These are phyloP conservation scores for Ensete glaucum DNA, from an alignment of 176 grass and related monocot genomes.

Conservation along the genomic window DNA sequence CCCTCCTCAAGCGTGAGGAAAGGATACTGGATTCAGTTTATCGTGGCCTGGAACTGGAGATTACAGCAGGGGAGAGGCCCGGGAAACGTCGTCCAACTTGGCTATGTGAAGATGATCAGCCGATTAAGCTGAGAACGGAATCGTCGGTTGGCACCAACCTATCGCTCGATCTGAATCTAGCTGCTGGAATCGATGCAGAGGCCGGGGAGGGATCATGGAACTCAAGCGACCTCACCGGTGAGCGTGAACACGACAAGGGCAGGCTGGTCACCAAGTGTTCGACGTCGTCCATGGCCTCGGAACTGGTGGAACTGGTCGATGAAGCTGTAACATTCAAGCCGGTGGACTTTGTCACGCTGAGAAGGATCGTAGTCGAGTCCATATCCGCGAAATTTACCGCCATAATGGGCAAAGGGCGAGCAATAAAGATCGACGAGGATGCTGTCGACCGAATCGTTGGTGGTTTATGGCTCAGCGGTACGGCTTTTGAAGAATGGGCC, in stretches of 20 bases:
- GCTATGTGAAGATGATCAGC: slow-evolving; percentile 38
- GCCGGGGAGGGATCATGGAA: slow-evolving; percentile 61
- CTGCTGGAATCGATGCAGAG: slow-evolving; percentile 50
- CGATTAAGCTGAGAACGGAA: slow-evolving; percentile 64
- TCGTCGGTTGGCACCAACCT: slow-evolving; percentile 28
- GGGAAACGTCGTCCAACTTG: slow-evolving; percentile 70
- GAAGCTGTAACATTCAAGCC: slow-evolving; percentile 67
- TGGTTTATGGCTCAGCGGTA: slow-evolving; percentile 45
- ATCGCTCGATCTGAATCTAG: slow-evolving; percentile 75
- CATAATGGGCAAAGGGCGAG: slow-evolving; percentile 32
- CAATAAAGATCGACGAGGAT: slow-evolving; percentile 69
- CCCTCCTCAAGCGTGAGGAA: slow-evolving; percentile 43
- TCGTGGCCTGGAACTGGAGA: slow-evolving; percentile 61
- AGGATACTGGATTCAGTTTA: slow-evolving; percentile 53
- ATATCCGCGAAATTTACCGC: slow-evolving; percentile 46
- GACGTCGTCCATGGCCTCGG: slow-evolving; percentile 37
- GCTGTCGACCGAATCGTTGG: slow-evolving; percentile 58
- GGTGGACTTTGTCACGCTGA: slow-evolving; percentile 48
- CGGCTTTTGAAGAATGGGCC: slow-evolving; percentile 60
- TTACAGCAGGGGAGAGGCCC: slow-evolving; percentile 43
- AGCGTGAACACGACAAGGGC: slow-evolving; percentile 72
- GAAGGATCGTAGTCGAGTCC: slow-evolving; percentile 48
- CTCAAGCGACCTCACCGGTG: slow-evolving; percentile 71
- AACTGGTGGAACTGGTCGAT: slow-evolving; percentile 51
- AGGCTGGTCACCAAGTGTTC: slow-evolving; percentile 37